These are phyloP conservation scores for Whalleya microplaca DNA, from an alignment of 2,329 filamentous ascomycete genomes.

Conservation along the genomic window DNA sequence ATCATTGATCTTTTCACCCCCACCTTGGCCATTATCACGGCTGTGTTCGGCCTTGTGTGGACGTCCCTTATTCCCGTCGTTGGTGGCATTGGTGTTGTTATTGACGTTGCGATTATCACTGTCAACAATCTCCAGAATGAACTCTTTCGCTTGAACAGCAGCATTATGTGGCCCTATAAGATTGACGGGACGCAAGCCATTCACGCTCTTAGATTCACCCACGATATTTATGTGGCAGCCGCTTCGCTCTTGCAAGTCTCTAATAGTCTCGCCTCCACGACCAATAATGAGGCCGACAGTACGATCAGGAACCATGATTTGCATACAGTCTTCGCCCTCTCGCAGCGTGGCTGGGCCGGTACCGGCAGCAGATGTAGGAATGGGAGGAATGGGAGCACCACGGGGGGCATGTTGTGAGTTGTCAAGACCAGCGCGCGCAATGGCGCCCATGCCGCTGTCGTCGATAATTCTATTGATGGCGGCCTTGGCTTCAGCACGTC, in stretches of 20 bases:
- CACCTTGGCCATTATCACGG: slow-evolving; percentile 46
- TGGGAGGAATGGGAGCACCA: slow-evolving; percentile 37
- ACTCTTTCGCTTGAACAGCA: slow-evolving; percentile 77
- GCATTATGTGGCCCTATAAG: slow-evolving; percentile 79
- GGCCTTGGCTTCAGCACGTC: slow-evolving; percentile 76
- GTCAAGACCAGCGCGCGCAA: slow-evolving; percentile 52
- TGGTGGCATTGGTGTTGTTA: slow-evolving; percentile 15
- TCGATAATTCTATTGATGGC: slow-evolving; percentile 89
- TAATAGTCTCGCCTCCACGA: slow-evolving; percentile 90
- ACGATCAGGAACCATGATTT: slow-evolving; percentile 93
- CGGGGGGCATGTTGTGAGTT: slow-evolving; percentile 44
- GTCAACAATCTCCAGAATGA: slow-evolving; percentile 93
- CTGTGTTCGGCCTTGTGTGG: slow-evolving; percentile 42
- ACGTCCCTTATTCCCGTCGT: slow-evolving; percentile 40
- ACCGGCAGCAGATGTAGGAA: slow-evolving; percentile 18
- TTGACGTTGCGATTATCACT: slow-evolving; percentile 72
- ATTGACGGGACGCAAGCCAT: slow-evolving; percentile 87
- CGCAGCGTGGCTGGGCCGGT: slow-evolving; percentile 55
- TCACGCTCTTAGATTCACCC: slow-evolving; percentile 89
- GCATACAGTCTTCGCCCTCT: slow-evolving; percentile 82
- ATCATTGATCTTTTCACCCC: slow-evolving; percentile 74
- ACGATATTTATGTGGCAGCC: slow-evolving; percentile 97
- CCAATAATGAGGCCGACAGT: slow-evolving; percentile 93
- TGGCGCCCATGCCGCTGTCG: slow-evolving; percentile 69
- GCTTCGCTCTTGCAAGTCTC: slow-evolving; percentile 86